Percentiles rank a stretch among this genome's conserved stretches.
Evolutionary conservation across 1,284 basidiomycete genomes (phyloP).

Genomic region (Moesziomyces sp.): DNA sequence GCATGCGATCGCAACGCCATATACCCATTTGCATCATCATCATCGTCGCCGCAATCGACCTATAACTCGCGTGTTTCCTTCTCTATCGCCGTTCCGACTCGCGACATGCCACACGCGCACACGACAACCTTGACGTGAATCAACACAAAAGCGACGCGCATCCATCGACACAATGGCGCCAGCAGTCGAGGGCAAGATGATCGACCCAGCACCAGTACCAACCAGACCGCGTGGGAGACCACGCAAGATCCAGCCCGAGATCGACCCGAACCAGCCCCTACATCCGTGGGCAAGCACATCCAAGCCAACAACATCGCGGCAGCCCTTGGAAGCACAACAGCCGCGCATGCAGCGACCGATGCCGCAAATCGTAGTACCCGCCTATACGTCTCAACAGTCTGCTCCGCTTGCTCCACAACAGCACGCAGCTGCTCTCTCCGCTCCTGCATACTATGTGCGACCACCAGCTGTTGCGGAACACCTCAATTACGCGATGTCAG

Average conservation of each 20-base stretch:
- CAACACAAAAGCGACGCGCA: background rate
- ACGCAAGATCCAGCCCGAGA: slow-evolving; percentile 13
- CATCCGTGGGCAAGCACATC: slow-evolving; percentile 31
- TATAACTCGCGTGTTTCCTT: no score
- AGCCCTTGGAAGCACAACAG: background rate
- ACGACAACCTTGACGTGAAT: background rate
- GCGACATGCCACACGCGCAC: background rate
- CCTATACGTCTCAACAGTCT: background rate
- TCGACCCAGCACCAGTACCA: slow-evolving; percentile 5
- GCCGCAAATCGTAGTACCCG: background rate
- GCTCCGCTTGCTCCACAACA: slow-evolving; percentile 3
- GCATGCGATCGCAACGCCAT: no score
- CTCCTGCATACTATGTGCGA: background rate
- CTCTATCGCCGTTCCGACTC: no score
- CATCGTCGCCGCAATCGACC: no score
- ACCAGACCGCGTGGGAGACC: slow-evolving; percentile 12
- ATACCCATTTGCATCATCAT: no score
- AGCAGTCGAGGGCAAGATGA: slow-evolving; percentile 5
- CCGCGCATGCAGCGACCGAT: background rate
- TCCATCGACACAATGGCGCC: slow-evolving; percentile 8
- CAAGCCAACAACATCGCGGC: background rate
- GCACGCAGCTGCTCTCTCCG: no score
- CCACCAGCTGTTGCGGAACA: background rate
- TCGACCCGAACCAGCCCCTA: slow-evolving; percentile 19
- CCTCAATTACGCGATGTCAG: background rate